Conservation (phyloP, 2,329 filamentous ascomycete genomes). For the Scedosporium aurantiacum region DNA sequence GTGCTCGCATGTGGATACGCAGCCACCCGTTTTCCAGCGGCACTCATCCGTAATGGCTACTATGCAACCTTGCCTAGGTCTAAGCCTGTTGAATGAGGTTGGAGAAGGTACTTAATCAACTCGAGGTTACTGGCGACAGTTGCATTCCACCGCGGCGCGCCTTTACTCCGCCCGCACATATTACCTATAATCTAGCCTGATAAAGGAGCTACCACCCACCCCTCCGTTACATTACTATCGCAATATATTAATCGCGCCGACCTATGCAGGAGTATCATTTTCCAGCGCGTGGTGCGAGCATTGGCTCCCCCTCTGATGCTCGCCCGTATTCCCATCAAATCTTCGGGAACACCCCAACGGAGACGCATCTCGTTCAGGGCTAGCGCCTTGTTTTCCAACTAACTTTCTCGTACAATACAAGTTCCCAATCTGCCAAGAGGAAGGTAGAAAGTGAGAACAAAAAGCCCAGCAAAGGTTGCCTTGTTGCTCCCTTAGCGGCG, state of each 20-base stretch:
- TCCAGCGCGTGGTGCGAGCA: neutral
- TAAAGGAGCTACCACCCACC: neutral
- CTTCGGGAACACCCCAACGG: neutral
- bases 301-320: neutral
- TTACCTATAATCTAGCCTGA: neutral
- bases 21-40: neutral
- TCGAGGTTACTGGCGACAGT: neutral
- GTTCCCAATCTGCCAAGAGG: too few relatives aligned
- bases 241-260: slow-evolving; percentile 1
- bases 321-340: neutral
- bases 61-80: neutral
- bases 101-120: neutral
- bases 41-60: neutral
- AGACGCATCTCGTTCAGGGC: neutral
- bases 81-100: neutral
- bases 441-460: too few relatives aligned
- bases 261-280: neutral
- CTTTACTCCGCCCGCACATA: neutral
- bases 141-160: neutral
- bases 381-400: neutral
- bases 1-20: neutral
- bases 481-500: neutral
- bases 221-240: neutral
- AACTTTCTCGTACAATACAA: too few relatives aligned
- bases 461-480: neutral